Base-by-base conservation (phyloP, 2,329 filamentous ascomycete genomes). In the Cordyceps militaris region DNA sequence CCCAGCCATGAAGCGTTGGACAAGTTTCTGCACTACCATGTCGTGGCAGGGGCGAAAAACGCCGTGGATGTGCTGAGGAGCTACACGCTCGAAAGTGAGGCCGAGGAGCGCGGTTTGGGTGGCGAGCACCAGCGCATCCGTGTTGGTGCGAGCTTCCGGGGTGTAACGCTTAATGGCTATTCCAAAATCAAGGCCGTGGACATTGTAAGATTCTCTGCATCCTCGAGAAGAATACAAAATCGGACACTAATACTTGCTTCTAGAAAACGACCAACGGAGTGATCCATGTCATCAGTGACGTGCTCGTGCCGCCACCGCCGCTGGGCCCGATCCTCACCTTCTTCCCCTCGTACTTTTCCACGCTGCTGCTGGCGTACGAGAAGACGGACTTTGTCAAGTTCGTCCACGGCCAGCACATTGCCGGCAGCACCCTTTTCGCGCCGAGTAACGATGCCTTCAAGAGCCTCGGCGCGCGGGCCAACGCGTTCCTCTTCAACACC, bases 401-500 rank as follows among this genome's bases (percentile, higher is more conserved):
- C 51, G 73, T 87, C 59, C 76, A 86, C 56, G 76, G 81, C 63
- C 75, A 79, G 63, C 65, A 70, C 19, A 74, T 74, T 36, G 71
- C 76, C 2, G 90, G 90, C 36, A 84, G 84, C 40, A 96, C 91
- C 3, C 69, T 94, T 60, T 95, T 96, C 66, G 88, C 88, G 0
- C 91, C 92, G 0, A 83, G 81, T 47, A 96, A 97, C 78, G 74
- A 73, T 4, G 92, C 91, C n/a, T 96, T 93, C 75, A 68, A 80
- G 65, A 82, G 82, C 63, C 84, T 97, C 1, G 90, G 91, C 0
- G 79, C 82, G 1, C 77, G 70, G 57, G 82, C 87, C 65, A 95
- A 93, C 67, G 88, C 85, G 23, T 97, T 96, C 79, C 78, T 97
- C 4, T 97, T 97, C 79, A 81, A 80, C 70, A 89, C 87, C 59